Evolutionary conservation across 495 filamentous ascomycete genomes (phyloP).

Genomic region (Talaromyces adpressus): DNA sequence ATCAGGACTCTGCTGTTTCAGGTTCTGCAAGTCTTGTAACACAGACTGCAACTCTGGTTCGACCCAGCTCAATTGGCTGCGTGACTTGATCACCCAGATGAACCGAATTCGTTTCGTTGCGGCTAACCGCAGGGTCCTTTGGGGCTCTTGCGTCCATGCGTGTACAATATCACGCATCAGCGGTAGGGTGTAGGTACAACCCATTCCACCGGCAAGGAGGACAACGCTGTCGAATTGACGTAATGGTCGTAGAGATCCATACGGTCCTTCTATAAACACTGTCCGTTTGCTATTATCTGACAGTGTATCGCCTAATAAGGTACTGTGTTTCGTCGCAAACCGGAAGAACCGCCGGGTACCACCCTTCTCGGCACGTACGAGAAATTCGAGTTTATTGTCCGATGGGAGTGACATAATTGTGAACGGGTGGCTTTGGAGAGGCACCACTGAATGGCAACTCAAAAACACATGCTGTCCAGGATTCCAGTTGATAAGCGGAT

Average conservation of each 20-base stretch:
- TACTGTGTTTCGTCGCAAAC: conserved; percentile 46
- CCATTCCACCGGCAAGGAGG: conserved; percentile 55
- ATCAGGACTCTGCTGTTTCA: conserved; percentile 19
- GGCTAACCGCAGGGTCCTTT: conserved; percentile 14
- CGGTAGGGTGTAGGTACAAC: conserved; percentile 49
- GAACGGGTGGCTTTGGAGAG: conserved; percentile 73
- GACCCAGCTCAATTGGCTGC: conserved; percentile 64
- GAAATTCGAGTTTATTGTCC: conserved; percentile 58
- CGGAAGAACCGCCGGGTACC: conserved; percentile 61
- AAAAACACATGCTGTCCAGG: conserved; percentile 77
- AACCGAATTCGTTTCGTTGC: conserved; percentile 64
- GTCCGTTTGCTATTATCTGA: conserved; percentile 24
- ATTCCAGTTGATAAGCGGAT: conserved; percentile 63
- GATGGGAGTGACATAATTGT: conserved; percentile 61
- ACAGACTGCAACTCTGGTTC: conserved; percentile 52
- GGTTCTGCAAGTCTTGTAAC: conserved; percentile 41
- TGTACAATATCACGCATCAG: conserved; percentile 44
- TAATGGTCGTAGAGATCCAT: conserved; percentile 40
- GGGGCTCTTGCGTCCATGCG: conserved; percentile 23
- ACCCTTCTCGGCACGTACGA: conserved; percentile 64
- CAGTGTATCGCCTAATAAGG: conserved; percentile 9
- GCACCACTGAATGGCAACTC: conserved; percentile 59
- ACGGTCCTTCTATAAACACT: conserved; percentile 44
- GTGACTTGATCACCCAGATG: conserved; percentile 65
- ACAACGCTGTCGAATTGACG: conserved; percentile 52